These are phyloP conservation scores for Exophiala lecanii-corni DNA, from an alignment of 2,329 filamentous ascomycete species.

Conservation along the genomic window DNA sequence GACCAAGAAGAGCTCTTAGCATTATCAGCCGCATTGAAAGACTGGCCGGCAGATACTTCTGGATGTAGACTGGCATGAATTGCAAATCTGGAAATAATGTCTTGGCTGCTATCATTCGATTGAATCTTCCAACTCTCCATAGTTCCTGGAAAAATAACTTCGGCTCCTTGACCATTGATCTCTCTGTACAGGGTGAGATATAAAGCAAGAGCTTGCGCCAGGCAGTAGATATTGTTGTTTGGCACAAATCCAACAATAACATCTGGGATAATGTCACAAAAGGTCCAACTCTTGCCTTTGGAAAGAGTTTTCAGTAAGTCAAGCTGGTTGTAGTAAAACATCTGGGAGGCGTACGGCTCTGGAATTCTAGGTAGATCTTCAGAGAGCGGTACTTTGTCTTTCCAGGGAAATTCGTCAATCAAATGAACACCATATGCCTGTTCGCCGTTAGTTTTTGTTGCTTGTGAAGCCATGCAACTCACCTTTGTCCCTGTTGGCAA, in stretches of 20 bases:
- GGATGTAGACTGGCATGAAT: slow-evolving; percentile 30
- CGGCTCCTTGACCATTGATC: slow-evolving; percentile 24
- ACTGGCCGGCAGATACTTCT: slow-evolving; percentile 17
- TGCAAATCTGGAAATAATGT: slow-evolving; percentile 27
- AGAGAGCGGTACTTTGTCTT: slow-evolving; percentile 26
- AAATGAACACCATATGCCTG: slow-evolving; percentile 31
- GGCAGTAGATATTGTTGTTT: slow-evolving; percentile 28
- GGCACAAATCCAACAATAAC: slow-evolving; percentile 32
- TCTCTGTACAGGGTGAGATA: slow-evolving; percentile 30
- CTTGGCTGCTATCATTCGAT: slow-evolving; percentile 28
- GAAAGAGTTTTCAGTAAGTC: slow-evolving; percentile 24
- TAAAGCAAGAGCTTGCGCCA: slow-evolving; percentile 30
- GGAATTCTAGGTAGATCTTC: slow-evolving; percentile 30
- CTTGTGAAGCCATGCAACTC: background rate
- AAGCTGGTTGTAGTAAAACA: slow-evolving; percentile 30
- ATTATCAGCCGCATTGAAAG: slow-evolving; percentile 31
- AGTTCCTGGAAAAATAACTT: slow-evolving; percentile 29
- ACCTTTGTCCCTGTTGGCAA: slow-evolving; percentile 37
- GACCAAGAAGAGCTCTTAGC: background rate
- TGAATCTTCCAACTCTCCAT: slow-evolving; percentile 20
- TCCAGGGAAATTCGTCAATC: slow-evolving; percentile 29
- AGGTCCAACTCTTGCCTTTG: slow-evolving; percentile 32
- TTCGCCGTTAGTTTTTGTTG: slow-evolving; percentile 6
- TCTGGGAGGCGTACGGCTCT: slow-evolving; percentile 29
- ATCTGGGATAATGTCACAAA: slow-evolving; percentile 34